Conservation (phyloP, 208 protist species). For the Trypanosoma grayi region DNA sequence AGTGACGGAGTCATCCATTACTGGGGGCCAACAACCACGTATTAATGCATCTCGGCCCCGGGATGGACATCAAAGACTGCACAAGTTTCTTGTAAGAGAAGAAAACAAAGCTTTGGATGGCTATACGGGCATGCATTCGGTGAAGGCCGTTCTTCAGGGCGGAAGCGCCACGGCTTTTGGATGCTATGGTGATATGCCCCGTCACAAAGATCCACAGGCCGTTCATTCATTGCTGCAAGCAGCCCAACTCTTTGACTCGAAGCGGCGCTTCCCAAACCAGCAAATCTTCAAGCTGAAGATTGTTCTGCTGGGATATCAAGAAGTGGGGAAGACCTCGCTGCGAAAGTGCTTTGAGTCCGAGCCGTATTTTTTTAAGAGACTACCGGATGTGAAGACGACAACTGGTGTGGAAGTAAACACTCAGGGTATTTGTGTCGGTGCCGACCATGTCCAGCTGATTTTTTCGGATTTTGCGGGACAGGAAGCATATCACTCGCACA, state of each 20-base stretch:
- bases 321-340: conserved; percentile 89
- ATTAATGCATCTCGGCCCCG: conserved; percentile 30
- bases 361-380: conserved; percentile 71
- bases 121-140: conserved; percentile 51
- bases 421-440: conserved; percentile 52
- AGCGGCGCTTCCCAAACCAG: conserved; percentile 52
- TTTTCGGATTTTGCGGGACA: conserved; percentile 88
- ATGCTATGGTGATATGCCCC: not conserved
- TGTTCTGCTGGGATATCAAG: conserved; percentile 82
- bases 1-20: conserved; percentile 3
- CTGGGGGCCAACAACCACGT: not conserved
- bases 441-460: conserved; percentile 58
- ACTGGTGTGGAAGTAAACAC: conserved; percentile 78
- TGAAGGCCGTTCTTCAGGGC: conserved; percentile 4
- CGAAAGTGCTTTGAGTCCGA: conserved; percentile 88
- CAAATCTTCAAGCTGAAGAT: conserved; percentile 78
- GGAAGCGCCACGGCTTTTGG: not conserved
- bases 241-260: conserved; percentile 14
- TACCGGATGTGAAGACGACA: conserved; percentile 81
- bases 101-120: conserved; percentile 42
- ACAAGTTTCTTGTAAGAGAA: conserved; percentile 31
- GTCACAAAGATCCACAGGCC: conserved; percentile 19
- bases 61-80: conserved; percentile 55
- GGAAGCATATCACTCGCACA: conserved; percentile 86
- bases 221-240: conserved; percentile 2